Evolutionary conservation across 1,284 basidiomycete genomes (phyloP), one percentile per base, ranked within the genome.

Genomic region (Ustilago esculenta): DNA sequence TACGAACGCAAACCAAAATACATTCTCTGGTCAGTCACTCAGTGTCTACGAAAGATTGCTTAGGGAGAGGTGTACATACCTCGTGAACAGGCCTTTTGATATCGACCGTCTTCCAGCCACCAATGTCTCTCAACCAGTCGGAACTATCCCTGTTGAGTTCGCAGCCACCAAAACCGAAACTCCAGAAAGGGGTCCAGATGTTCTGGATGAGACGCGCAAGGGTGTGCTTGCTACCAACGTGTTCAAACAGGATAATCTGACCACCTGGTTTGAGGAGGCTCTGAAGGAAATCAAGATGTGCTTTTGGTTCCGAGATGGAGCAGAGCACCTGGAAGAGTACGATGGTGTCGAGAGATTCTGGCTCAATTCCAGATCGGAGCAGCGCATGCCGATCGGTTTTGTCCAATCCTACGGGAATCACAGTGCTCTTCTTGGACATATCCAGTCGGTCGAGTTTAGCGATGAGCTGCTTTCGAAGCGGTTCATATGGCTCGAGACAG

Each of bases 281-380:
- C 37, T 69, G 71, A 11, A 75, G 45, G 49, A 54, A 66, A 2
- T 53, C 39, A 14, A 78, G 52, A 33, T 75, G 74, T 3, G 43
- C 30, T 41, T 76, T 64, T 8, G 72, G 74, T 1, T 73, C 37
- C 2, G 61, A 56, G 17, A 78, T 60, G 8, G 66, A 71, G 58
- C 76, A 78, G 18, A 77, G 48, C 2, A 77, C 75, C 29, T 78
- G 75, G 21, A 77, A 71, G 23, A 76, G 51, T 0, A 76, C 63
- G 43, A 77, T 47, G n/a, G 75, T 75, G 44, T 79, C 76, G 17
- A 77, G 42, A 23, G 50, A 51, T 21, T 37, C 65, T 4, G 63
- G 45, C 10, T 56, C 39, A 33, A 77, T 36, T 3, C 68, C 71
- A 1, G 53, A 33, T 10, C 41, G 37, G 0, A 53, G 18, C 1